phyloP scores from a whole-genome alignment of 345 rosid genomes.

The Euphorbia pulcherrima region DNA sequence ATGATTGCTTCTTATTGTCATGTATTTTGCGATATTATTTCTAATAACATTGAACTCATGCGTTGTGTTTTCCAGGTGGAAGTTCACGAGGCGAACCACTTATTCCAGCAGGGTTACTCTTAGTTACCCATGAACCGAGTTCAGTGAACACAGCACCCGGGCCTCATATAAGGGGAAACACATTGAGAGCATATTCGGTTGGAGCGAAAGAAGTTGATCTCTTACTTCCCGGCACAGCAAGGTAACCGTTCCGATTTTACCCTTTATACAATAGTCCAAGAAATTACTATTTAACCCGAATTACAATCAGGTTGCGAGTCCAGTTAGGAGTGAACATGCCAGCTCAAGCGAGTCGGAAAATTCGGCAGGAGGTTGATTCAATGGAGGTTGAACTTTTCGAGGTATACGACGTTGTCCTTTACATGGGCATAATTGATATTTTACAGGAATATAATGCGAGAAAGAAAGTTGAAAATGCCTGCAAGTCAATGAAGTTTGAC shows the following conservation, averaged over 20 bases:
- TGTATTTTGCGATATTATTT: not conserved
- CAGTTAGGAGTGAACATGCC: slow-evolving; percentile 98
- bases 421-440: slow-evolving; percentile 88
- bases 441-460: slow-evolving; percentile 74
- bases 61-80: slow-evolving; percentile 33
- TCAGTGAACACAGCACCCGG: slow-evolving; percentile 66
- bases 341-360: slow-evolving; percentile 70
- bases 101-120: slow-evolving; percentile 58
- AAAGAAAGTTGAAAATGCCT: slow-evolving; percentile 70
- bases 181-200: slow-evolving; percentile 61
- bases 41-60: slow-evolving; percentile 4
- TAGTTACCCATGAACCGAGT: slow-evolving; percentile 76
- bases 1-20: not conserved
- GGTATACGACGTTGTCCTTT: slow-evolving; percentile 84
- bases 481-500: slow-evolving; percentile 62
- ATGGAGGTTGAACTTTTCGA: slow-evolving; percentile 69
- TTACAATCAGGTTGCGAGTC: slow-evolving; percentile 59
- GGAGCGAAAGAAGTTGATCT: slow-evolving; percentile 89
- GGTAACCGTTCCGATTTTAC: slow-evolving; percentile 34
- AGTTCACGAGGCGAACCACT: slow-evolving; percentile 41
- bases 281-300: not conserved
- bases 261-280: not conserved
- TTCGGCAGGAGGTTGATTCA: slow-evolving; percentile 42
- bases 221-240: slow-evolving; percentile 74
- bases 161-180: slow-evolving; percentile 78